These are phyloP conservation scores for Asterochloris erici DNA, from an alignment of 139 green algal species.

Conservation along the genomic window DNA sequence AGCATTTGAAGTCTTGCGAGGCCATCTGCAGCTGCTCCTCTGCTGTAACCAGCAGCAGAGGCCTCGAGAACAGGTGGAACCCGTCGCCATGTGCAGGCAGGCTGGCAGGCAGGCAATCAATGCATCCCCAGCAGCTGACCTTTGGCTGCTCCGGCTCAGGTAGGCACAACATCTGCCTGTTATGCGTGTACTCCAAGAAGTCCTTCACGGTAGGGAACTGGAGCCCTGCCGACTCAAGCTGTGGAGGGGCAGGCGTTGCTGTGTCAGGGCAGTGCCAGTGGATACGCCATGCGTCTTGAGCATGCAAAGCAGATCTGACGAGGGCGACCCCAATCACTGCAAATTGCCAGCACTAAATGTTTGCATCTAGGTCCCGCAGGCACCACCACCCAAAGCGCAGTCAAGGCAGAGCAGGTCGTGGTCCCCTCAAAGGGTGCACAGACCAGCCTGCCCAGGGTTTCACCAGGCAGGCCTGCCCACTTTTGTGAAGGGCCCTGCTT, in stretches of 20 bases:
- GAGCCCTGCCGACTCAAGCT: constrained; percentile 11
- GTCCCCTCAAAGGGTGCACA: too few relatives aligned
- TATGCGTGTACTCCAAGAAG: constrained; percentile 73
- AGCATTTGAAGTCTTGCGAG: background rate
- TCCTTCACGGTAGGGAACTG: constrained; percentile 41
- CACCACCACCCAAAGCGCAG: too few relatives aligned
- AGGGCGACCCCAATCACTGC: too few relatives aligned
- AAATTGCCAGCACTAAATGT: too few relatives aligned
- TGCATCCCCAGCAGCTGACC: background rate
- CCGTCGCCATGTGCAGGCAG: background rate
- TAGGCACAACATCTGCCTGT: constrained; percentile 63
- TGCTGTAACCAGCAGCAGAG: background rate
- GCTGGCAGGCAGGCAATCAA: background rate
- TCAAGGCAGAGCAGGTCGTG: too few relatives aligned
- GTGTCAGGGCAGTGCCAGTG: background rate
- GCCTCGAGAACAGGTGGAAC: background rate
- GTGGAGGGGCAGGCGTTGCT: background rate
- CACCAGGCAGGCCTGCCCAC: too few relatives aligned
- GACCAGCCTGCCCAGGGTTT: too few relatives aligned
- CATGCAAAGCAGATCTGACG: too few relatives aligned
- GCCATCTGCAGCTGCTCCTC: too few relatives aligned
- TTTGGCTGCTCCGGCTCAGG: constrained; percentile 46
- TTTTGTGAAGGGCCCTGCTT: too few relatives aligned
- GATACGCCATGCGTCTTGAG: too few relatives aligned
- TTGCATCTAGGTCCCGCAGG: too few relatives aligned